A percentile compares a stretch with the other conserved stretches of the same genome.
Evolutionary conservation across 345 rosid species (phyloP).

Genomic region (Gossypium ekmanianum): DNA sequence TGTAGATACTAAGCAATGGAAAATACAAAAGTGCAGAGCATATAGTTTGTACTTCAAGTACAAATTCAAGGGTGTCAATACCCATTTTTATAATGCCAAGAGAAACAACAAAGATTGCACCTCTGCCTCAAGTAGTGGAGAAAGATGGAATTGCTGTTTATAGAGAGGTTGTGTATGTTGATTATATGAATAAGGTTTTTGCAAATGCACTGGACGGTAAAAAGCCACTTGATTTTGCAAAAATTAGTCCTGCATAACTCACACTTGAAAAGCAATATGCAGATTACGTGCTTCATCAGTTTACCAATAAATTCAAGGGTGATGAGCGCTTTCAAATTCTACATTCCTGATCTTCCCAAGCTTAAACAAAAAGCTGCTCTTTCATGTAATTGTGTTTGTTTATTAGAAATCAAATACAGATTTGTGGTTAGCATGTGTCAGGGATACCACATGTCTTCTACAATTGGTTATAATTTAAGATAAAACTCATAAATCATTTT

Average conservation of each 20-base stretch:
- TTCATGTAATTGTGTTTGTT: no score
- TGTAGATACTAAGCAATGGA: conserved; percentile 51
- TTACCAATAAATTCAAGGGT: not conserved
- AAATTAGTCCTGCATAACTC: not conserved
- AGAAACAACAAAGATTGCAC: conserved; percentile 37
- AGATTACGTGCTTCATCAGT: not conserved
- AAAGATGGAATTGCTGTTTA: conserved; percentile 43
- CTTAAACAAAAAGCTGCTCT: no score
- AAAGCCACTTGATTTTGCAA: conserved; percentile 45
- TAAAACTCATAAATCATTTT: no score
- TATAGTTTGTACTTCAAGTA: conserved; percentile 44
- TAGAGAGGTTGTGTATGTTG: conserved; percentile 37
- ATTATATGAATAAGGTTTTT: conserved; percentile 53
- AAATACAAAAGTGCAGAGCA: conserved; percentile 59
- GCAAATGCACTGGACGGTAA: conserved; percentile 50
- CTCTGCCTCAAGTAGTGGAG: conserved; percentile 40
- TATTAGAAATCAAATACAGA: no score
- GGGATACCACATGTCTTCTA: no score
- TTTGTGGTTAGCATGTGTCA: no score
- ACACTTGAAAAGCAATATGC: no score
- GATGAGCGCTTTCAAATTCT: not conserved
- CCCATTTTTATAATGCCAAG: conserved; percentile 50
- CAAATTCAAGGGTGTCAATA: conserved; percentile 46
- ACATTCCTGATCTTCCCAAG: not conserved
- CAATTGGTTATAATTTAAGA: no score